A percentile compares a stretch with the other conserved stretches of the same genome.
These are phyloP conservation scores for Saccharomyces mikatae DNA, from an alignment of 805 yeast genomes.

Conservation along the genomic window DNA sequence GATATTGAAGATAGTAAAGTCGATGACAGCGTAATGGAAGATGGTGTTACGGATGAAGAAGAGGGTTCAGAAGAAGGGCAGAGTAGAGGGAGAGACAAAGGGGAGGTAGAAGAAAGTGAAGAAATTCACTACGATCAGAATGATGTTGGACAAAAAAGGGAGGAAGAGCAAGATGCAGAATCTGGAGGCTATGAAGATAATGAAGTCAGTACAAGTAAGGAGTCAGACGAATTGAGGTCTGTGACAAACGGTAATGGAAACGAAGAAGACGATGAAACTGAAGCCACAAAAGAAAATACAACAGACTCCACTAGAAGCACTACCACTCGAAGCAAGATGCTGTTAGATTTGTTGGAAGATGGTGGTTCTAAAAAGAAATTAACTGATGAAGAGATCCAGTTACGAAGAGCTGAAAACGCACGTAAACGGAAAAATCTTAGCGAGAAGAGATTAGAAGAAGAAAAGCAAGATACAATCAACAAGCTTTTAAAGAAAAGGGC, in stretches of 20 bases:
- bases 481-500: constrained; percentile 81
- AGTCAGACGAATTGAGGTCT: constrained; percentile 12
- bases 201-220: constrained; percentile 5
- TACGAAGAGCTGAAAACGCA: constrained; percentile 79
- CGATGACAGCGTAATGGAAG: neutral
- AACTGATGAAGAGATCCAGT: constrained; percentile 76
- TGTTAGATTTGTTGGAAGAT: constrained; percentile 13
- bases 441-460: constrained; percentile 79
- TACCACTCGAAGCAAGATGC: constrained; percentile 17
- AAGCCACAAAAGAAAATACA: constrained; percentile 11
- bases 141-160: constrained; percentile 12
- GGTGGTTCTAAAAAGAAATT: constrained; percentile 40
- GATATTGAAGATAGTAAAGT: neutral
- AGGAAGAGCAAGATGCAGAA: constrained; percentile 18
- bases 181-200: constrained; percentile 18
- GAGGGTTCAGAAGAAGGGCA: constrained; percentile 5
- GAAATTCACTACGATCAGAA: constrained; percentile 9
- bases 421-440: constrained; percentile 79
- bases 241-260: constrained; percentile 10
- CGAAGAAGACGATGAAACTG: constrained; percentile 18
- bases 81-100: constrained; percentile 6
- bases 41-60: neutral
- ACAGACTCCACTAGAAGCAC: constrained; percentile 16
- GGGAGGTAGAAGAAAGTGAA: constrained; percentile 7
- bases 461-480: constrained; percentile 85